Evolutionary conservation across 2,329 filamentous ascomycete species (phyloP).

Genomic region (Fusarium subglutinans): DNA sequence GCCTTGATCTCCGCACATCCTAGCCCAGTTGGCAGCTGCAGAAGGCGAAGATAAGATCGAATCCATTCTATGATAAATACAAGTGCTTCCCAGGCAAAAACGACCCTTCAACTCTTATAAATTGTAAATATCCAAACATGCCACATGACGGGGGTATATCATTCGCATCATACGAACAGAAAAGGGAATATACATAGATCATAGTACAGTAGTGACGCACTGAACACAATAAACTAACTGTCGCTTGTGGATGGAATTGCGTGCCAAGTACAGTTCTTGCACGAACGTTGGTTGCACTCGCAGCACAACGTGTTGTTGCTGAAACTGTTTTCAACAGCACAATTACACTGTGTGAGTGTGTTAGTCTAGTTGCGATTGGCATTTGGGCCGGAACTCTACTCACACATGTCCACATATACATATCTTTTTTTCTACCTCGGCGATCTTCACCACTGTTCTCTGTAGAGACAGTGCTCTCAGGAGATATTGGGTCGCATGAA

Average conservation of each 20-base stretch:
- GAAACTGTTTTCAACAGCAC: constrained; percentile 11
- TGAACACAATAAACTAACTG: not conserved
- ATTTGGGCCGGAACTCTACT: constrained; percentile 24
- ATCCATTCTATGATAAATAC: not conserved
- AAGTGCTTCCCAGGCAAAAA: not conserved
- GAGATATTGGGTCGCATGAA: constrained; percentile 3
- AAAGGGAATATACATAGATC: not conserved
- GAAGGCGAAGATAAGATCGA: not conserved
- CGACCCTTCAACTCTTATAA: not conserved
- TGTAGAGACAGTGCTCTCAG: not conserved
- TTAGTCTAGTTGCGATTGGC: not conserved
- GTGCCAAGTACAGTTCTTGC: not conserved
- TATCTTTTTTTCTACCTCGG: constrained; percentile 21
- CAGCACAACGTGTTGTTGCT: constrained; percentile 9
- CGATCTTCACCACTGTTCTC: constrained; percentile 3
- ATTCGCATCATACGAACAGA: not conserved
- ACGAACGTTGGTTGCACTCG: constrained; percentile 17
- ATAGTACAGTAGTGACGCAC: not conserved
- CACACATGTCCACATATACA: constrained; percentile 46
- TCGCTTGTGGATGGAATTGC: not conserved
- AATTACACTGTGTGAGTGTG: constrained; percentile 31
- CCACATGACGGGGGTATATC: constrained; percentile 12
- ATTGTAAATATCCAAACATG: not conserved
- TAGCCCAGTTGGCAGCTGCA: not conserved
- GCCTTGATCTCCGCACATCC: not conserved